Base-by-base conservation (phyloP, 106 monocot species). In the Amphibolis antarctica region DNA sequence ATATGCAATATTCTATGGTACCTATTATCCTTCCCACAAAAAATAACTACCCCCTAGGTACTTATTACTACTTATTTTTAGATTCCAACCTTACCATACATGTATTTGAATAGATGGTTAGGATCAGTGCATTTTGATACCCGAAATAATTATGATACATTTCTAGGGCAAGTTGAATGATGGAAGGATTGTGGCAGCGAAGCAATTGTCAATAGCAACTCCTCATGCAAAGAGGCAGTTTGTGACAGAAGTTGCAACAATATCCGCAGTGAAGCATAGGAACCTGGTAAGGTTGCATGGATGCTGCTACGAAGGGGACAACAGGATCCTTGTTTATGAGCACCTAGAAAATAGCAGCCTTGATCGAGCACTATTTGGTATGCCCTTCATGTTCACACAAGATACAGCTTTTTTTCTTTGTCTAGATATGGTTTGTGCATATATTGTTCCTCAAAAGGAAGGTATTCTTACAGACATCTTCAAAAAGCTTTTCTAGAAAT, bases 301-400 rank as follows among this genome's bases (percentile, higher is more conserved):
- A 10, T 62, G 62, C 21, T 62, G 62, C 44, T 31, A 31, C 19
- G 62, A 62, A 31, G 62, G 62, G 31, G 42, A 44, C 0, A 62
- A 44, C 0, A 28, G 43, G 19, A 18, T 62, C 44, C 23, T 62
- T 12, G 62, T 62, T 31, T 62, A 62, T 45, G 62, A 62, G 44
- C 45, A 62, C 62, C 18, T 62, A 12, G 62, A 62, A 31, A 62
- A 62, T 44, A 62, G 45, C 22, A 62, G 62, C 62, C 62, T 62
- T 23, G 62, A 62, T 45, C 44, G 23, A n/a, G 44, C 62, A 62
- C 62, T 62, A 11, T 62, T 62, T 62, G 43, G 62, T 62, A 45
- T 44, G 62, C n/a, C n/a, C n/a, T n/a, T n/a, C n/a, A n/a, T n/a
- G n/a, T n/a, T n/a, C n/a, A n/a, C n/a, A n/a, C n/a, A n/a, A n/a